Conservation (phyloP, 306 rosid genomes). For the Cercis canadensis region DNA sequence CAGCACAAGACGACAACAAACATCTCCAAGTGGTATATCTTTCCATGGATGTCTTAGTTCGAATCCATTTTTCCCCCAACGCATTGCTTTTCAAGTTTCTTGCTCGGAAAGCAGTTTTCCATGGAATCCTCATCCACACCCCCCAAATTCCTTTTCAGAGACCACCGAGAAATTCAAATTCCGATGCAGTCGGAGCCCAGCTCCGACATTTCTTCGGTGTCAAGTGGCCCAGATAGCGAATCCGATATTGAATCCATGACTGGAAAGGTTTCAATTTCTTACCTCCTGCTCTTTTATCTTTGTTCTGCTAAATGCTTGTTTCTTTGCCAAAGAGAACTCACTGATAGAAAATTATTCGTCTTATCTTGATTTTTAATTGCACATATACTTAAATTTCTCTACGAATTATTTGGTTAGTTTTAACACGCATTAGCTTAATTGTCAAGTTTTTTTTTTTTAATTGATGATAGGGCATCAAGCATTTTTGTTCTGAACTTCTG, state of each 20-base stretch:
- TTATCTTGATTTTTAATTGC: too few species aligned
- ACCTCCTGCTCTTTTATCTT: not conserved
- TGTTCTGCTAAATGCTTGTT: not conserved
- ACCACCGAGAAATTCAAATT: conserved; percentile 56
- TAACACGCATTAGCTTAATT: too few species aligned
- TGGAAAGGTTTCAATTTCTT: conserved; percentile 51
- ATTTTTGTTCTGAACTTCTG: conserved; percentile 76
- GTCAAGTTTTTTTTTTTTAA: too few species aligned
- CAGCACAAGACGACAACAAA: conserved; percentile 36
- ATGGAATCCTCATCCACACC: conserved; percentile 62
- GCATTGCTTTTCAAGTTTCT: conserved; percentile 11
- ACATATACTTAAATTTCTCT: too few species aligned
- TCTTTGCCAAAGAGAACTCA: not conserved
- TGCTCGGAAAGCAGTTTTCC: conserved; percentile 18
- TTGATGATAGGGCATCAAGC: conserved; percentile 69
- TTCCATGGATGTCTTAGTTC: conserved; percentile 1
- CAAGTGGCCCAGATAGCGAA: conserved; percentile 50
- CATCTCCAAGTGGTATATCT: conserved; percentile 2
- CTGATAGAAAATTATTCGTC: too few species aligned
- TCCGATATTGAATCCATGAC: conserved; percentile 71
- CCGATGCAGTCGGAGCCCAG: conserved; percentile 44
- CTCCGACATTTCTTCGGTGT: conserved; percentile 52
- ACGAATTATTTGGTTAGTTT: too few species aligned
- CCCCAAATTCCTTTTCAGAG: conserved; percentile 66
- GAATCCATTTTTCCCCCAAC: not conserved